Evolutionary conservation across 2,329 filamentous ascomycete species (phyloP), one percentile per base, ranked within the genome.

Genomic region (Purpureocillium lavendulum): DNA sequence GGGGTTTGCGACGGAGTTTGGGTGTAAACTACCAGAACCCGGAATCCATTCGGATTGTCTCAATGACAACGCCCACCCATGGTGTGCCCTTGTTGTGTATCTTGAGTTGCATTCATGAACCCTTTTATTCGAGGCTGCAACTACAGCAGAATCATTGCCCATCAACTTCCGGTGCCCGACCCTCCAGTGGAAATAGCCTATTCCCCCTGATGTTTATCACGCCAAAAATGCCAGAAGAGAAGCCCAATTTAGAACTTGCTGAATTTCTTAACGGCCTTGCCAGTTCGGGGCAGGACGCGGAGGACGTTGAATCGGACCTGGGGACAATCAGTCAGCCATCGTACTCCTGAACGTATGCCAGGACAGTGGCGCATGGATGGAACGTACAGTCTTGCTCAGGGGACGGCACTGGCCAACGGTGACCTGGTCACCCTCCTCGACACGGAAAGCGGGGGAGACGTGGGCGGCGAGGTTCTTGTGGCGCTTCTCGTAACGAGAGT

Each of bases 401-500:
- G 92, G 92, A 72, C 92, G 80, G 87, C 92, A 98, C 80, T 98
- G 92, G 75, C 92, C 92, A 71, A 98, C 90, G 60, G 90, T 95
- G 62, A 98, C 94, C 76, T 90, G 84, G 75, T 98, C 92, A 82
- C 92, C 94, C 69, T 97, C 90, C 78, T 94, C 86, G 61, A 97
- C 89, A 95, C 92, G 92, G 88, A 98, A 98, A 71, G 90, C 90
- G 61, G 92, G 92, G 53, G 89, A 96, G 63, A 97, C 90, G 82
- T 98, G 92, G 57, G 90, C 92, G 64, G 92, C 87, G 55, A 98
- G 80, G 84, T 98, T 98, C 85, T 96, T 96, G 87, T 98, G 92
- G 71, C 92, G 82, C 84, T 96, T 97, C 87, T 98, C 94, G 74
- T 98, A 98, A 83, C 92, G 87, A 69, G 86, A 80, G 83, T 98